Percentiles rank a stretch among this genome's conserved stretches.
These are phyloP conservation scores for Hevea brasiliensis DNA, from an alignment of 345 rosid genomes.

Conservation along the genomic window DNA sequence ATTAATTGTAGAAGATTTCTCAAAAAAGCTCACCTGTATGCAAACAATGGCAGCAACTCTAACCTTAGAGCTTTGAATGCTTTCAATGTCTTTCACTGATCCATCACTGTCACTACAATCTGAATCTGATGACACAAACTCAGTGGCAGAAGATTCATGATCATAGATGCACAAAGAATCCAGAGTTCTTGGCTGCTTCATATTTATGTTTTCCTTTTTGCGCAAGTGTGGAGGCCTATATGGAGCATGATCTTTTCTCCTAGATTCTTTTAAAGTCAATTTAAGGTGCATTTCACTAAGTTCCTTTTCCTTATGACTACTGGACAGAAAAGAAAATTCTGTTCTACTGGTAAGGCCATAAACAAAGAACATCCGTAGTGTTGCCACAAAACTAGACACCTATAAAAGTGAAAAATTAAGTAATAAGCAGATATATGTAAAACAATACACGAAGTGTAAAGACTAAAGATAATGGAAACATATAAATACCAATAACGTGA, in stretches of 20 bases:
- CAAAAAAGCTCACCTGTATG: conserved; percentile 57
- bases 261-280: conserved; percentile 39
- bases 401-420: conserved; percentile 26
- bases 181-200: conserved; percentile 39
- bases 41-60: conserved; percentile 77
- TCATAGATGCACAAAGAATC: conserved; percentile 42
- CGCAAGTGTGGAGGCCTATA: conserved; percentile 95
- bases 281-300: conserved; percentile 32
- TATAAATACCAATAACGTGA: conserved; percentile 1
- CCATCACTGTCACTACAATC: conserved; percentile 87
- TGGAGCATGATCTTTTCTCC: conserved; percentile 42
- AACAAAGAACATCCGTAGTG: conserved; percentile 65
- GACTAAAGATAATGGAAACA: conserved; percentile 6
- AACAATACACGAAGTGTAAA: not conserved
- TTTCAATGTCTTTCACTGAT: conserved; percentile 44
- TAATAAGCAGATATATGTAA: not conserved
- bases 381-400: conserved; percentile 82
- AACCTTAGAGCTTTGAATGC: conserved; percentile 60
- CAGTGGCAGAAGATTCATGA: conserved; percentile 48
- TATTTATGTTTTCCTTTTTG: conserved; percentile 48
- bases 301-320: conserved; percentile 45
- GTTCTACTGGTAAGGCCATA: conserved; percentile 60
- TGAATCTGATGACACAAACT: conserved; percentile 74
- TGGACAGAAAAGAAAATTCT: conserved; percentile 32
- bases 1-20: conserved; percentile 4